Base-by-base conservation (phyloP, 441 rosid genomes). In the Erodium moschatum region DNA sequence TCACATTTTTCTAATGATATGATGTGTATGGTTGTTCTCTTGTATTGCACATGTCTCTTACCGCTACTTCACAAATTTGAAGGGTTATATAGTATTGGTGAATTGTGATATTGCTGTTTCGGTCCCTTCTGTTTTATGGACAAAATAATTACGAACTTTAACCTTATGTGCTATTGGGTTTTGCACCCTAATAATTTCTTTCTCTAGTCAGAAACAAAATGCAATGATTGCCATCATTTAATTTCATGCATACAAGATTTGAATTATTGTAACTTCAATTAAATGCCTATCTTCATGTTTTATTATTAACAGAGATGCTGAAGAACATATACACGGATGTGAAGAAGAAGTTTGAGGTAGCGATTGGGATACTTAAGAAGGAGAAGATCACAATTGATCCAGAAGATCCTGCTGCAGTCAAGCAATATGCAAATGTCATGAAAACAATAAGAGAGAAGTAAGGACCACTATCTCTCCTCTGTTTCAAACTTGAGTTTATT, bases 381-480 rank as follows among this genome's bases (percentile, higher is more conserved):
- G 99, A 91, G 80, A 92, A 89, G 77, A 90, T 95, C 81, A 90
- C 89, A 74, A 87, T 95, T 65, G 89, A 72, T 71, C 98, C 99
- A 20, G 89, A 90, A 54, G 93, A 95, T 79, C 91, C 93, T 11
- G 87, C 95, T 74, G 96, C 96, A 7, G 97, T 95, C 12, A 65
- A 86, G 69, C 96, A 87, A 0, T 95, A 86, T 73, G 92, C 96
- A 1, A 87, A 80, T 70, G 89, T 92, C 64, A 92, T 95, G 99
- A 90, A 87, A 88, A 89, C 87, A 44, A 76, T 85, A 72, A 85
- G 98, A 79, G 86, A 92, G 79, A 92, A 95, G 99, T 95, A 84
- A 82, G 75, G 67, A 21, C 33, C 64, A 3, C 13, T 10, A 8
- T 21, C 29, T 11, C 12, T 10, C 21, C 42, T 38, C 27, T 38